Base-by-base conservation (phyloP, 129 eudicot species). In the Solidago caesia region DNA sequence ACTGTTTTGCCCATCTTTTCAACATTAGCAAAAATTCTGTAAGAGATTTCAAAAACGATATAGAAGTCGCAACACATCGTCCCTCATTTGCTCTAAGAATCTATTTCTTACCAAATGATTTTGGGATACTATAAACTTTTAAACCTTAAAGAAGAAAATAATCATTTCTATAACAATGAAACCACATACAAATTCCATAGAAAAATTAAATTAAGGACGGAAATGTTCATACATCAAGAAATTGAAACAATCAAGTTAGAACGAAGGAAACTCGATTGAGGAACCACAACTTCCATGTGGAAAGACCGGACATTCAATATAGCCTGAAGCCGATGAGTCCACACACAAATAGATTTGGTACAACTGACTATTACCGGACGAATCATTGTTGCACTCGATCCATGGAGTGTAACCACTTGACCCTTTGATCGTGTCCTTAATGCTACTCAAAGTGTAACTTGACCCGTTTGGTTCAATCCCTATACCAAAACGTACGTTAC, bases 291-390 rank as follows among this genome's bases (percentile, higher is more conserved):
- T 87, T 33, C 94, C 94, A 11, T 55, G 73, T 6, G 98, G 98
- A 7, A 82, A 70, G 45, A 86, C 83, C 0, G 98, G 98, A 44
- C 98, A 89, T 12, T 88, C 76, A n/a, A 92, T 88, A 72, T 88
- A 75, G 14, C 81, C 76, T 2, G 88, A 67, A 26, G 87, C 95
- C 11, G 89, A 82, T 2, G 80, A 69, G 61, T 89, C 91, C 9
- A 89, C 92, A 63, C 94, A 92, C 66, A 92, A 0, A 67, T 92
- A 92, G 13, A 92, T 84, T 70, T 92, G 98, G 73, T 78, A 92
- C 52, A 92, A 59, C 5, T 92, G 96, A 49, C 84, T 88, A 48
- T 88, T 92, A 2, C 92, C 82, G 4, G 84, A 72, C 6, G 63
- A 14, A 53, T 92, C 98, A 4, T 70, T 84, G 60, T 92, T 92